Percentiles rank a stretch among this genome's conserved stretches.
phyloP scores from a whole-genome alignment of 495 filamentous ascomycete genomes.

The Letharia lupina region DNA sequence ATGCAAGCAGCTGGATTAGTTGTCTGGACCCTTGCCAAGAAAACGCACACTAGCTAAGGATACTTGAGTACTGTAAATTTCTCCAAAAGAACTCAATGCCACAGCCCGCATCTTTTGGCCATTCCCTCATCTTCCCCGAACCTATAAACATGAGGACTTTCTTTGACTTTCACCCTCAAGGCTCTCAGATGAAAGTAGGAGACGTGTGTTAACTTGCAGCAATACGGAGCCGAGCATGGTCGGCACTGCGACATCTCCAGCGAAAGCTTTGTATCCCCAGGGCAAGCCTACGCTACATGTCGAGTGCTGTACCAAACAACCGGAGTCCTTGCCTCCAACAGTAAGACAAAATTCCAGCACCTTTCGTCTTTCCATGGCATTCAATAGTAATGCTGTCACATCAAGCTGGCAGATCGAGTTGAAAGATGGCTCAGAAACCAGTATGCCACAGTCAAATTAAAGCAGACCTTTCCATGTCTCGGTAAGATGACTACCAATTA shows the following conservation, averaged over 20 bases:
- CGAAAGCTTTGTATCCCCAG: not conserved
- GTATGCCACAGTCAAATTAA: slow-evolving; percentile 22
- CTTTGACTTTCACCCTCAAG: not conserved
- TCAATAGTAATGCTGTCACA: not conserved
- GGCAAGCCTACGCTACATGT: slow-evolving; percentile 24
- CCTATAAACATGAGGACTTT: not conserved
- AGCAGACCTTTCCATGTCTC: slow-evolving; percentile 23
- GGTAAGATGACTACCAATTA: slow-evolving; percentile 10
- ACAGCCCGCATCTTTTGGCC: no score
- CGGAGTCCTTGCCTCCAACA: slow-evolving; percentile 21
- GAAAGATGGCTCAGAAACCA: slow-evolving; percentile 25
- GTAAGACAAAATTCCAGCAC: slow-evolving; percentile 5
- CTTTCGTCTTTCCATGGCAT: not conserved
- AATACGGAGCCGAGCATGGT: not conserved
- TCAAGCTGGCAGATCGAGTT: slow-evolving; percentile 17
- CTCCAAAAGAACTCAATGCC: no score
- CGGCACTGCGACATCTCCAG: not conserved
- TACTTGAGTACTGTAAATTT: no score
- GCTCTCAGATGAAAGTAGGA: not conserved
- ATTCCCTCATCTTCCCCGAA: no score
- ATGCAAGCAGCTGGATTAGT: no score
- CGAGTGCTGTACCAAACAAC: slow-evolving; percentile 23
- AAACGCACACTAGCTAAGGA: not conserved
- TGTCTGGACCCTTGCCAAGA: not conserved
- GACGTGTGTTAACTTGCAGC: not conserved